Conservation (phyloP, 495 filamentous ascomycete species). For the Neurospora cerealis region DNA sequence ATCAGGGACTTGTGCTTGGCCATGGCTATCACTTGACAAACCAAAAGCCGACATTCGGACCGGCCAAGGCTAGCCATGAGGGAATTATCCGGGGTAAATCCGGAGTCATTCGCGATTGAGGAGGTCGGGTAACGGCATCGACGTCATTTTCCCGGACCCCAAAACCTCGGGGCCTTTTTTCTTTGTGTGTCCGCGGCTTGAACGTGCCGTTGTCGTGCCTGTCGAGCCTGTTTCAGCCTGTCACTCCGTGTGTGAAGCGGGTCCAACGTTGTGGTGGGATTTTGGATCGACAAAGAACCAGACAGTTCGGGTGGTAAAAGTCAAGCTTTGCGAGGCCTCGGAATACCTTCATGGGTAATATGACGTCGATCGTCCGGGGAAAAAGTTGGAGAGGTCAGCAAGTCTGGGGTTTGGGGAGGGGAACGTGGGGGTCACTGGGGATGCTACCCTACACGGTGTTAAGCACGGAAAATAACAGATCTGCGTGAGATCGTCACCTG, state of each 20-base stretch:
- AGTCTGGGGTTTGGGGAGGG: background rate
- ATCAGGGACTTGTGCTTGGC: background rate
- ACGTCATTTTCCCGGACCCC: background rate
- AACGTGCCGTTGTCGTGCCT: background rate
- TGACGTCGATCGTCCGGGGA: background rate
- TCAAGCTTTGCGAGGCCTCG: background rate
- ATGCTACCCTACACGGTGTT: background rate
- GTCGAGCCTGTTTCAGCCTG: background rate
- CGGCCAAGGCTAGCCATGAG: background rate
- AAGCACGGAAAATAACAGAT: background rate
- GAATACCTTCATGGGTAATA: background rate
- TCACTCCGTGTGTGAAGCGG: background rate
- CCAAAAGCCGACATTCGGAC: background rate
- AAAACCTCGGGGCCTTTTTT: background rate
- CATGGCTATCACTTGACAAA: background rate
- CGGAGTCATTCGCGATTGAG: background rate
- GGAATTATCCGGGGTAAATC: background rate
- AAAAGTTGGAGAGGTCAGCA: background rate
- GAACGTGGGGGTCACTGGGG: background rate
- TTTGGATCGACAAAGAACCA: background rate
- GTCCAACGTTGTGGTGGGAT: background rate
- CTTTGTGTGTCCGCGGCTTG: background rate
- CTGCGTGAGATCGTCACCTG: background rate
- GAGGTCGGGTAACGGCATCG: background rate
- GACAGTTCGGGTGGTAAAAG: background rate